Evolutionary conservation across 345 rosid species (phyloP), one percentile per base, ranked within the genome.

Genomic region (Passiflora organensis): DNA sequence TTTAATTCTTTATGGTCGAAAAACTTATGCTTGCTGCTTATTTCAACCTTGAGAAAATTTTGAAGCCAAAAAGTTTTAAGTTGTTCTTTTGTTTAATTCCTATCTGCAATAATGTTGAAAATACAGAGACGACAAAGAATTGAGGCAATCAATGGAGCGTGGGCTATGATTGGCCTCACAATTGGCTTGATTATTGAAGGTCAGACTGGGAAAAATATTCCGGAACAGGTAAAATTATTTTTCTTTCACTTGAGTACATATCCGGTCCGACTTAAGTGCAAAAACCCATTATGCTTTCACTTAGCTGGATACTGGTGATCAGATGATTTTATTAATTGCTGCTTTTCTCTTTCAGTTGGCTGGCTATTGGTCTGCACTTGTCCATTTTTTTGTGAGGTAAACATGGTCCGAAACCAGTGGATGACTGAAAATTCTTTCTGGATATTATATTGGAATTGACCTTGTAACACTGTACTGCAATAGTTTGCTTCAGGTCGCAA

Each of bases 131-230:
- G 74, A 58, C 87, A 87, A n/a, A 72, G 66, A 74, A 81, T 84
- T 51, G 99, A 93, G 58, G 96, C 99, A 16, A 84, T 88, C 53
- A 88, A 86, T 19, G 99, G 96, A 52, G 87, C 95, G 0, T 93
- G 95, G 95, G 95, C 95, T 41, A 78, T 84, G 90, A 78, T 88
- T 21, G 99, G 99, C 61, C 93, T 88, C 61, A 68, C 80, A 5
- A 78, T 76, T 52, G 95, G 84, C 47, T 73, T 88, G 59, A 85
- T 86, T 25, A 80, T 88, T 44, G 96, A 93, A 88, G 89, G 85
- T n/a, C 82, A 77, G 36, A 86, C 91, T 0, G 96, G 96, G 16
- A 74, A 86, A 70, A 64, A 80, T 53, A 62, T 88, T 47, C 43
- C 80, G 10, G 75, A 72, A 22, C 99, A 88, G 96, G 96, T 84